Conservation (phyloP, 2,329 filamentous ascomycete genomes). For the Colletotrichum sublineola region DNA sequence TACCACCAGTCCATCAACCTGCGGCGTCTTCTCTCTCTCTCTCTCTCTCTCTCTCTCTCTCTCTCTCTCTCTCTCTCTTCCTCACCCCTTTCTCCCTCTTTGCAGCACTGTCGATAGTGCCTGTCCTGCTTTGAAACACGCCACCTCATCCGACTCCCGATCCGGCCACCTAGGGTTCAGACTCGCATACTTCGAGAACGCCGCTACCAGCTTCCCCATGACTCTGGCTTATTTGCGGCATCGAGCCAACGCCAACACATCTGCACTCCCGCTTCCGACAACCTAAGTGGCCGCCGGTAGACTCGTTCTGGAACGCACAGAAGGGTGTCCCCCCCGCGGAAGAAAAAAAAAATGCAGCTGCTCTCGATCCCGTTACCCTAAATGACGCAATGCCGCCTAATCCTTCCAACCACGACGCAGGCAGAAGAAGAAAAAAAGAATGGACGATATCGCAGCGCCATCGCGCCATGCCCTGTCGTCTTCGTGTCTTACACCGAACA, state of each 20-base stretch:
- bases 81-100: no score
- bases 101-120: neutral
- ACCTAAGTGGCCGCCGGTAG: neutral
- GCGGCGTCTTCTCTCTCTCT: neutral
- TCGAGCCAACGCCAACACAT: conserved; percentile 15
- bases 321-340: neutral
- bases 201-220: neutral
- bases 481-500: conserved; percentile 31
- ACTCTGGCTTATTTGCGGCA: neutral
- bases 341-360: conserved; percentile 1
- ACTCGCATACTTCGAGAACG: conserved; percentile 32
- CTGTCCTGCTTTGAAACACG: neutral
- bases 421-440: no score
- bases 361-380: neutral
- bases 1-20: conserved; percentile 3
- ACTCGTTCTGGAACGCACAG: conserved; percentile 15
- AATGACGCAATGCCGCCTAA: conserved; percentile 24
- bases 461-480: conserved; percentile 8
- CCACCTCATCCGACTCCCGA: conserved; percentile 2
- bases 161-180: neutral
- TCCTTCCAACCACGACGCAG: no score
- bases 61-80: no score
- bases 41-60: neutral
- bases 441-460: conserved; percentile 8
- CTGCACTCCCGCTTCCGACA: conserved; percentile 2